phyloP scores from a whole-genome alignment of 176 grass and related monocot genomes.

The Musa schizocarpa region DNA sequence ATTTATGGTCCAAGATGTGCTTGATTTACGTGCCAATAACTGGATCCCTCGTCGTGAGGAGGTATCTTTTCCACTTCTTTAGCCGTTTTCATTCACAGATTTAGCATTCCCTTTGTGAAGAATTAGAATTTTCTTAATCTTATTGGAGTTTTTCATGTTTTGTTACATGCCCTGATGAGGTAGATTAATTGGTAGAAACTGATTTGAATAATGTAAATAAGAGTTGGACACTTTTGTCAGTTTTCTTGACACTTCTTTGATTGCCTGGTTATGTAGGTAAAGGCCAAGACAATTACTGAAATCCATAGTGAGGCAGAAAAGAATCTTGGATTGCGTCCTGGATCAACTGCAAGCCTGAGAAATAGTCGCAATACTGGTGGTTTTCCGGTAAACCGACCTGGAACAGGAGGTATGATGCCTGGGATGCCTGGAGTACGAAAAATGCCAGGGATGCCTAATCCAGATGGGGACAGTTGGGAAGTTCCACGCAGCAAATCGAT shows the following conservation, averaged over 20 bases:
- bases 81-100: background rate
- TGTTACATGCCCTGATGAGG: too few species aligned
- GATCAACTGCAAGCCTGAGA: constrained; percentile 28
- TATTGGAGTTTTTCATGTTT: background rate
- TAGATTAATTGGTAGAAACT: too few species aligned
- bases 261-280: constrained; percentile 27
- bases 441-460: constrained; percentile 96
- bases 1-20: constrained; percentile 44
- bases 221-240: background rate
- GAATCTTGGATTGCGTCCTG: constrained; percentile 54
- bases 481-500: constrained; percentile 74
- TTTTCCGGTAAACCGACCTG: constrained; percentile 25
- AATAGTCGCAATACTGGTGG: constrained; percentile 9
- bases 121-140: background rate
- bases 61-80: constrained; percentile 16
- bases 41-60: constrained; percentile 59
- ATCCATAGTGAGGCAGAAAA: constrained; percentile 56
- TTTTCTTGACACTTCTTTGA: background rate
- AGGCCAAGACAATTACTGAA: constrained; percentile 55
- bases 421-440: constrained; percentile 93
- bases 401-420: constrained; percentile 79
- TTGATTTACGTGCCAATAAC: constrained; percentile 53
- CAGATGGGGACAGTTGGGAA: constrained; percentile 91
- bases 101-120: background rate
- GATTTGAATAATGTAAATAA: background rate